Evolutionary conservation across 2,329 filamentous ascomycete species (phyloP), one percentile per base, ranked within the genome.

Genomic region (Capronia coronata): DNA sequence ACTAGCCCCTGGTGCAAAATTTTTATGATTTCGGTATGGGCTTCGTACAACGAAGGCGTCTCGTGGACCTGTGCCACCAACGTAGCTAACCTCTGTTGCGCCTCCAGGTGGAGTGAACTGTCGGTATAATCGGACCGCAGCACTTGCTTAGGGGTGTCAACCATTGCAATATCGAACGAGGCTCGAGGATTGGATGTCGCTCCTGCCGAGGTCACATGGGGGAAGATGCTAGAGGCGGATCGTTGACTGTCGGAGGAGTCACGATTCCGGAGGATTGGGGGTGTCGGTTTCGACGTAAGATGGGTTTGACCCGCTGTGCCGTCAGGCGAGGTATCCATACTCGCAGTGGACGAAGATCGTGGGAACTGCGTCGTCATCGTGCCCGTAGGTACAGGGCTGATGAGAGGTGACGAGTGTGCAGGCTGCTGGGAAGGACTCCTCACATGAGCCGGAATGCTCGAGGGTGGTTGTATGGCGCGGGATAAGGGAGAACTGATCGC

Each of bases 291-390:
- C 47, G 68, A 64, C 6, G 68, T 65, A 49, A 72, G 69, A 45
- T 71, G 71, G 47, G 68, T 69, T 59, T 73, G 71, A 65, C 72
- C 70, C 11, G 70, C 68, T 30, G 71, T 71, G 23, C 73, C 60
- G 52, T 75, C 72, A 22, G 71, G 71, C 46, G 74, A 59, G n/a
- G 69, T 69, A 54, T 74, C 72, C 65, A 75, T 73, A n/a, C 69
- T 71, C 2, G 68, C 66, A 3, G 71, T 72, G 10, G 72, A 71
- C 1, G 68, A 63, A 32, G 70, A 67, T 54, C 69, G 64, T 18
- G 65, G 61, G n/a, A 65, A 59, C 37, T 63, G 62, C 27, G 64
- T 60, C 6, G 67, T 64, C 32, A 61, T 59, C 14, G 63, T 62
- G 14, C 65, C 63, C 2, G 68, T 64, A 25, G 69, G 69, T 39